Conservation (phyloP, 805 yeast genomes). For the Saccharomycopsis javanensis region DNA sequence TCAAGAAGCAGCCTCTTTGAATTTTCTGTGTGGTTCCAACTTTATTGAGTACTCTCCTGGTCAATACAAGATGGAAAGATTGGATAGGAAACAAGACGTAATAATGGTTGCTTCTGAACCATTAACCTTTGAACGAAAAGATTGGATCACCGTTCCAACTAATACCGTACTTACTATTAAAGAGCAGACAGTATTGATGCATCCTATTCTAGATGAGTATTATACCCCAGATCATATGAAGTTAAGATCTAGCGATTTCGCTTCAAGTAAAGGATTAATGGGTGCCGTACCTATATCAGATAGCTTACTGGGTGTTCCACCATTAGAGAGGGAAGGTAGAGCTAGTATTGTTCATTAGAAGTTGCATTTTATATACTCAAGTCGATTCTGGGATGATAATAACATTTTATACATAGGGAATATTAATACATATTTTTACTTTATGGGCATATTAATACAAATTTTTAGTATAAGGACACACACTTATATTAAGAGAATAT, state of each 20-base stretch:
- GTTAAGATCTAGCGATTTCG: slow-evolving; percentile 68
- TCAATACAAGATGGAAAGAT: slow-evolving; percentile 86
- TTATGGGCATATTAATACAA: too few relatives aligned
- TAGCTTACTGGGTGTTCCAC: slow-evolving; percentile 48
- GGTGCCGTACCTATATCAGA: slow-evolving; percentile 67
- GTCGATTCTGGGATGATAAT: too few relatives aligned
- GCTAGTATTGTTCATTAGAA: slow-evolving; percentile 25
- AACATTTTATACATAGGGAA: too few relatives aligned
- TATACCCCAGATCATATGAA: slow-evolving; percentile 62
- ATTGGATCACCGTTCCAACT: slow-evolving; percentile 96
- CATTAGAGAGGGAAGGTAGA: slow-evolving; percentile 70
- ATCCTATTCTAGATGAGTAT: slow-evolving; percentile 86
- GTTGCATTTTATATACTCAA: too few relatives aligned
- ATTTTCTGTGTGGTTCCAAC: slow-evolving; percentile 87
- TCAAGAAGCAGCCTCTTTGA: slow-evolving; percentile 94
- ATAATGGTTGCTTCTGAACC: slow-evolving; percentile 98
- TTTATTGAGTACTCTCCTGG: slow-evolving; percentile 89
- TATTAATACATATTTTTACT: too few relatives aligned
- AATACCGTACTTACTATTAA: slow-evolving; percentile 76
- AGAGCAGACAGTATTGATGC: slow-evolving; percentile 78
- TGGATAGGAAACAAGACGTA: slow-evolving; percentile 86
- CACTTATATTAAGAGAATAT: too few relatives aligned
- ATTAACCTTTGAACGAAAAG: slow-evolving; percentile 89
- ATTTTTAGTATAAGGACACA: too few relatives aligned
- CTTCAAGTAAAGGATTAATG: slow-evolving; percentile 86